Evolutionary conservation across 192 early-diverging fungal genomes (phyloP).

Genomic region (Neocallimastix lanati): DNA sequence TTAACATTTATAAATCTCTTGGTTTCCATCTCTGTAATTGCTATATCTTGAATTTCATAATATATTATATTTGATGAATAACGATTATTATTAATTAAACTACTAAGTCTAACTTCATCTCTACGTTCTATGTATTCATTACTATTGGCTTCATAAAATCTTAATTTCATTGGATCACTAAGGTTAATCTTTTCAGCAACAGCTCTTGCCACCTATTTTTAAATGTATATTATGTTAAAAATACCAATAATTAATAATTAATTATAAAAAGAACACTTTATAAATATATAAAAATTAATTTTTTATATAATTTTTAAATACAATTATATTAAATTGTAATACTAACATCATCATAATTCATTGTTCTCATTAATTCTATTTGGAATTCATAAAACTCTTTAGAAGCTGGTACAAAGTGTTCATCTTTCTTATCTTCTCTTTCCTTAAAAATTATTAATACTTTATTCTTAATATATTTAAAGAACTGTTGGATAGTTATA

Average conservation of each 20-base stretch:
- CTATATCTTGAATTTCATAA: constrained; percentile 73
- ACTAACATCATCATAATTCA: constrained; percentile 34
- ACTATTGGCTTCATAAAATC: constrained; percentile 23
- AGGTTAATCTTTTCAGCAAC: constrained; percentile 34
- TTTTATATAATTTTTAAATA: no score
- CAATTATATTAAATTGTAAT: no score
- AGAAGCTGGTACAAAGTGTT: constrained; percentile 15
- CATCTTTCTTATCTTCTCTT: constrained; percentile 16
- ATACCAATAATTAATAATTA: no score
- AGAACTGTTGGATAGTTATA: constrained; percentile 44
- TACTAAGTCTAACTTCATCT: constrained; percentile 23
- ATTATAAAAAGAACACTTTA: no score
- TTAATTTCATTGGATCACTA: constrained; percentile 51
- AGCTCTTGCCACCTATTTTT: constrained; percentile 32
- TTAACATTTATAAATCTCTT: constrained; percentile 52
- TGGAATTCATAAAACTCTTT: constrained; percentile 9
- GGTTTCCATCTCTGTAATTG: constrained; percentile 61
- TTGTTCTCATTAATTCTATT: constrained; percentile 44
- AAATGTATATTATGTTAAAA: no score
- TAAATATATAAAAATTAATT: no score
- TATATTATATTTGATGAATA: constrained; percentile 23
- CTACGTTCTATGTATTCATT: constrained; percentile 21
- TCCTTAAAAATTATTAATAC: constrained; percentile 49
- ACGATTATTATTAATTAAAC: constrained; percentile 1
- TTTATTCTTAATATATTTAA: constrained; percentile 54